A percentile compares a stretch with the other conserved stretches of the same genome.
These are phyloP conservation scores for Pholiota molesta DNA, from an alignment of 768 basidiomycete species.

Conservation along the genomic window DNA sequence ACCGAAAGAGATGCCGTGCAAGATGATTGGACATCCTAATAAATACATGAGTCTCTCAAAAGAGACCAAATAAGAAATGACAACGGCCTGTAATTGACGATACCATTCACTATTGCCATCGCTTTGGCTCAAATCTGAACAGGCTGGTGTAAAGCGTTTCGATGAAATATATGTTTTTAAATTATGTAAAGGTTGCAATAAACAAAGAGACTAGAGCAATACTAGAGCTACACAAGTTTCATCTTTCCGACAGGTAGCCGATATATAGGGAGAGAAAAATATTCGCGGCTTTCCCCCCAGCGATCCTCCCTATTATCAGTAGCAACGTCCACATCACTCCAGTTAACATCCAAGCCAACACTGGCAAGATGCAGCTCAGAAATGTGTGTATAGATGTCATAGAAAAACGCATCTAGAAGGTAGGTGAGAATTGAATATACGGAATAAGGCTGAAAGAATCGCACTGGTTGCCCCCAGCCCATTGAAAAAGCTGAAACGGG, in stretches of 20 bases:
- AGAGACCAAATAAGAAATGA: too few species aligned
- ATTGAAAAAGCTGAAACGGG: constrained; percentile 95
- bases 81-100: too few species aligned
- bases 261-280: constrained; percentile 80
- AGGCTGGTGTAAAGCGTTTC: too few species aligned
- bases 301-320: constrained; percentile 52
- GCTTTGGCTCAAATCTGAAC: too few species aligned
- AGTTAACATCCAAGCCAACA: constrained; percentile 75
- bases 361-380: constrained; percentile 86
- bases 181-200: neutral
- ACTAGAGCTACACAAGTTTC: constrained; percentile 13
- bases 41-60: too few species aligned
- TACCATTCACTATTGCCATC: too few species aligned
- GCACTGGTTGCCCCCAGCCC: constrained; percentile 93
- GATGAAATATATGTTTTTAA: too few species aligned
- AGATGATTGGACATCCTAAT: too few species aligned
- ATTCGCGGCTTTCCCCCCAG: constrained; percentile 79
- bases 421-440: constrained; percentile 11
- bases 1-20: neutral
- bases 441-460: constrained; percentile 27
- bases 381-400: constrained; percentile 88
- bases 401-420: constrained; percentile 77
- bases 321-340: constrained; percentile 79
- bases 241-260: constrained; percentile 58
- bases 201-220: neutral